These are phyloP conservation scores for Rauvolfia tetraphylla DNA, from an alignment of 257 asterid genomes.

Conservation along the genomic window DNA sequence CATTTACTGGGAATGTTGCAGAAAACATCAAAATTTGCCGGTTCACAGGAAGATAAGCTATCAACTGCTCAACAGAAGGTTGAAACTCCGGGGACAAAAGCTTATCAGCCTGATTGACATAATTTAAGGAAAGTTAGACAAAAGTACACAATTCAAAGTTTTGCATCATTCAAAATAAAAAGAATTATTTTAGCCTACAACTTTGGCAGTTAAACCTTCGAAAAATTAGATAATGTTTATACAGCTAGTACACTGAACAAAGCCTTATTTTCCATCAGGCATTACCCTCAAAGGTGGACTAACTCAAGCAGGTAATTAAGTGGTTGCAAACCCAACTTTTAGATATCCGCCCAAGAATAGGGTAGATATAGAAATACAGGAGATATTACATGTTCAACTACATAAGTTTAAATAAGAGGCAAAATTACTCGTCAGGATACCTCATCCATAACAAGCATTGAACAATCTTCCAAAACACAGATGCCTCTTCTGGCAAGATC, in stretches of 20 bases:
- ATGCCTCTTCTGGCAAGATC: constrained; percentile 73
- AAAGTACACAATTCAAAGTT: no score
- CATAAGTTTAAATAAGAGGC: not conserved
- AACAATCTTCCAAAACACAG: constrained; percentile 58
- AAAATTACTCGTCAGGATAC: constrained; percentile 21
- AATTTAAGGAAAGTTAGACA: not conserved
- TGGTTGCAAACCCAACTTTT: no score
- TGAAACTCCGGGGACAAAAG: constrained; percentile 90
- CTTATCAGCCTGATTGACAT: constrained; percentile 73
- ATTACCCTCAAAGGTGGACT: constrained; percentile 19
- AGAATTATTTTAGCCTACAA: not conserved
- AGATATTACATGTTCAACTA: not conserved
- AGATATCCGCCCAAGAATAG: no score
- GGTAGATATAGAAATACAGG: not conserved
- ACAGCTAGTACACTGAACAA: not conserved
- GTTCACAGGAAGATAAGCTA: constrained; percentile 56
- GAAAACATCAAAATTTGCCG: constrained; percentile 92
- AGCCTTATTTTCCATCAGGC: not conserved
- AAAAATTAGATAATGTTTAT: not conserved
- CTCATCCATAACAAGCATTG: constrained; percentile 82
- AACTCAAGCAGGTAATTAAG: no score
- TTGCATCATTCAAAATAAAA: no score
- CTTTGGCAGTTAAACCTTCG: not conserved
- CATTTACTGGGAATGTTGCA: constrained; percentile 85
- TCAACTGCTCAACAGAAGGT: constrained; percentile 77